Base-by-base conservation (phyloP, 306 rosid species). In the Crotalaria pallida region DNA sequence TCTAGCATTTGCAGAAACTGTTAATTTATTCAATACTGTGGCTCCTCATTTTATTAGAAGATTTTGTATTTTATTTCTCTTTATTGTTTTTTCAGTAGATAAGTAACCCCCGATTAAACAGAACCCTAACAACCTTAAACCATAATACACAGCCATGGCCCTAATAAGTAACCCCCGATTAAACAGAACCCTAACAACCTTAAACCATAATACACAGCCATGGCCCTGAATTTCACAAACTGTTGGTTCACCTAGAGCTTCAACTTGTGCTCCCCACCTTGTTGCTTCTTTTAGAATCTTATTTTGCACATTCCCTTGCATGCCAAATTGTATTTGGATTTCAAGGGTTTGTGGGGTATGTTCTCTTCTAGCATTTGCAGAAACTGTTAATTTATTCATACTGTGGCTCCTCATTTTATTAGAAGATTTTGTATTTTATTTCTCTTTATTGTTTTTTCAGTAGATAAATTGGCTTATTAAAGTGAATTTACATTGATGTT, bases 381-480 rank as follows among this genome's bases (percentile, higher is more conserved):
- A 44, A 73, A 61, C 64, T 40, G 6, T 64, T 43, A 43, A 31
- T 22, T 68, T 36, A 63, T 49, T 58, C 29, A 44, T 73, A 58
- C 10, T 12, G 41, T 52, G 17, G 63, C 50, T 67, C 41, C 5
- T 74, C 15, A 50, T 47, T 70, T 48, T 48, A 27, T 55, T 44
- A 52, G 61, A 41, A 69, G 55, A 69, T 50, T 60, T 41, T 50
- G 58, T 11, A 44, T 49, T 57, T 58, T 36, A 26, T 52, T 66
- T 65, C 26, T 51, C 21, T 51, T 12, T 10, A 18, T 55, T 44
- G 67, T 58, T 67, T 62, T 62, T 38, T 59, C 16, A 24, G 23
- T 69, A 34, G 51, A 62, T 69, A 31, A 47, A 7, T 48, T 53
- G 48, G 50, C 80, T 74, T 48, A 19, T 75, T 40, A 67, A 58